Evolutionary conservation across 2,329 filamentous ascomycete species (phyloP), one percentile per base, ranked within the genome.

Genomic region (Gyromitra esculenta): DNA sequence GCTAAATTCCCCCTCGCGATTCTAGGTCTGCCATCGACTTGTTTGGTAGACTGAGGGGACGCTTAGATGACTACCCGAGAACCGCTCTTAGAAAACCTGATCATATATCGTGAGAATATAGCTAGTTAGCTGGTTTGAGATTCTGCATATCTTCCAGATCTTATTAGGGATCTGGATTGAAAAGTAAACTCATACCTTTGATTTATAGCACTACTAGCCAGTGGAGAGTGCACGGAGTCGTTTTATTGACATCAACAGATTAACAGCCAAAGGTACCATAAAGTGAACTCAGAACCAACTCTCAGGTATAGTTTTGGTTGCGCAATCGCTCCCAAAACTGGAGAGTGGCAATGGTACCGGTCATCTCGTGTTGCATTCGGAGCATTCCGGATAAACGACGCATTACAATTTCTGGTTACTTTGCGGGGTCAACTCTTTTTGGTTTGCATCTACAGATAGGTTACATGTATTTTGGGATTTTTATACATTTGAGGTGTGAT

Each of bases 341-440:
- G 52, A 39, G 54, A 59, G 59, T 18, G 25, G 31, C 15, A 13
- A 2, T 41, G 54, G 3, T 18, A 35, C 9, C 13, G 25, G 25
- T 4, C 54, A 59, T 56, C 39, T 18, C 31, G 9, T 60, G 21
- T 39, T 60, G 52, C n/a, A 60, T 60, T 21, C 54, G 25, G 66
- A 56, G 13, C 60, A 69, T 60, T 21, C 54, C 54, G 56, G 66
- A 15, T 69, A 69, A 69, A 62, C 52, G 48, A 37, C n/a, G 13
- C 2, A 5, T 35, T 8, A 11, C 4, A 56, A 15, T 15, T 56
- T 35, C 39, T 7, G 18, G 35, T 13, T 60, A 50, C 48, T 67
- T 52, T 69, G 56, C 56, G 56, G 66, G 56, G 66, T 60, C 60
- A 50, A 45, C 63, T 57, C 37, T 57, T 39, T 31, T 37, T 21